These are phyloP conservation scores for Somion occarium DNA, from an alignment of 1,284 basidiomycete genomes.

Conservation along the genomic window DNA sequence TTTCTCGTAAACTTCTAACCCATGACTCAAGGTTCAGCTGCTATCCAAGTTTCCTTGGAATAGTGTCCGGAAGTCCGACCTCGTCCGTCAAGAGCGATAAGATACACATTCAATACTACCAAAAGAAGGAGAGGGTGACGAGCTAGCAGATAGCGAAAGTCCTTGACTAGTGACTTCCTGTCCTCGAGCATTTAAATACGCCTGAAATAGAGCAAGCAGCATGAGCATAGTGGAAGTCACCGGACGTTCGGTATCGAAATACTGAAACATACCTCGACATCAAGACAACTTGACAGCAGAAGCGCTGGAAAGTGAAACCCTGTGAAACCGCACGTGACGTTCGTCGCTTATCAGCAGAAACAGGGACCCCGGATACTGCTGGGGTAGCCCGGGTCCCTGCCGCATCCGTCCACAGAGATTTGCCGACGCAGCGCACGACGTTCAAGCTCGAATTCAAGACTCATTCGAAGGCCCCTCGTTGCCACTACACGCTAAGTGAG, in stretches of 20 bases:
- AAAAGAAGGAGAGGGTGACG: no score
- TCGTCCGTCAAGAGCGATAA: not conserved
- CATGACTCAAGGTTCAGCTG: not conserved
- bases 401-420: not conserved
- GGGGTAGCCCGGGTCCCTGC: not conserved
- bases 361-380: not conserved
- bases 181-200: no score
- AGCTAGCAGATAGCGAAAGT: no score
- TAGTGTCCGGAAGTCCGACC: not conserved
- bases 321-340: no score
- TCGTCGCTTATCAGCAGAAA: no score
- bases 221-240: no score
- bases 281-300: no score
- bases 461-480: conserved; percentile 23
- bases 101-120: not conserved
- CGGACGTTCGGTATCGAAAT: no score
- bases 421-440: conserved; percentile 7
- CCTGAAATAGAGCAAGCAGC: no score
- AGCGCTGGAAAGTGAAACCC: no score
- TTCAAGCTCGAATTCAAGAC: conserved; percentile 31
- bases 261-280: no score
- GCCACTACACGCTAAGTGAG: conserved; percentile 28
- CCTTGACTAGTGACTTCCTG: no score
- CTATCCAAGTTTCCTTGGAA: not conserved
- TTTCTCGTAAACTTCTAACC: not conserved